Evolutionary conservation across 208 protist genomes (phyloP).

Genomic region (Acanthamoeba healyi): DNA sequence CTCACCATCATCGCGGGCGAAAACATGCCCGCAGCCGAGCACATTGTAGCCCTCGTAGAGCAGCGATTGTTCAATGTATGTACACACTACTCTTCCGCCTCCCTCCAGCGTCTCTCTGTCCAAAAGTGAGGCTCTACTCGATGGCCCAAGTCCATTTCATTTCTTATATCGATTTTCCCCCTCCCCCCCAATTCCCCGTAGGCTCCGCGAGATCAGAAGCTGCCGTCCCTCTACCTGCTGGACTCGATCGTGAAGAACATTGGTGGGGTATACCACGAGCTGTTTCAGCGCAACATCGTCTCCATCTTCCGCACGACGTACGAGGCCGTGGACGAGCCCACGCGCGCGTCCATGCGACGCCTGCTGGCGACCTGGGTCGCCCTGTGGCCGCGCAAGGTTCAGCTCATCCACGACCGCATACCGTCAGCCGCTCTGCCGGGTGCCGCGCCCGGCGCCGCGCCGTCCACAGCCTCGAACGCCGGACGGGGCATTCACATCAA

Average conservation of each 20-base stretch:
- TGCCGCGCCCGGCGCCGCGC: neutral
- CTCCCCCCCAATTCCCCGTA: neutral
- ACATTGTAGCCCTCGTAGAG: conserved; percentile 71
- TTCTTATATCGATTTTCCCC: too few relatives aligned
- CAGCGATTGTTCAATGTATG: conserved; percentile 59
- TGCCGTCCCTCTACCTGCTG: conserved; percentile 74
- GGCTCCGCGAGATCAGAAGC: conserved; percentile 52
- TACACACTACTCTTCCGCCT: too few relatives aligned
- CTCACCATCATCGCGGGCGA: conserved; percentile 75
- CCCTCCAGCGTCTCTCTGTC: too few relatives aligned
- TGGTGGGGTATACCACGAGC: conserved; percentile 50
- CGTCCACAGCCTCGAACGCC: neutral
- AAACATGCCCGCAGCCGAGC: conserved; percentile 8
- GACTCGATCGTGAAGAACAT: conserved; percentile 77
- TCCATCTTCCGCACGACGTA: neutral
- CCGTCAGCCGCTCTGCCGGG: neutral
- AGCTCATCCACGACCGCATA: neutral
- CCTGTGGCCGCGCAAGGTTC: conserved; percentile 3
- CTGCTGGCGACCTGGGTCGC: conserved; percentile 9
- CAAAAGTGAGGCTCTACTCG: too few relatives aligned
- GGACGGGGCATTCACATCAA: conserved; percentile 40
- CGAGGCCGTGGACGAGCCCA: conserved; percentile 13
- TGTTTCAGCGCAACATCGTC: conserved; percentile 56
- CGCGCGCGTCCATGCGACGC: neutral
- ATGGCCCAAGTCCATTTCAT: too few relatives aligned